Percentiles rank a stretch among this genome's conserved stretches.
phyloP scores from a whole-genome alignment of 306 rosid species.

The Dalbergia cochinchinensis region DNA sequence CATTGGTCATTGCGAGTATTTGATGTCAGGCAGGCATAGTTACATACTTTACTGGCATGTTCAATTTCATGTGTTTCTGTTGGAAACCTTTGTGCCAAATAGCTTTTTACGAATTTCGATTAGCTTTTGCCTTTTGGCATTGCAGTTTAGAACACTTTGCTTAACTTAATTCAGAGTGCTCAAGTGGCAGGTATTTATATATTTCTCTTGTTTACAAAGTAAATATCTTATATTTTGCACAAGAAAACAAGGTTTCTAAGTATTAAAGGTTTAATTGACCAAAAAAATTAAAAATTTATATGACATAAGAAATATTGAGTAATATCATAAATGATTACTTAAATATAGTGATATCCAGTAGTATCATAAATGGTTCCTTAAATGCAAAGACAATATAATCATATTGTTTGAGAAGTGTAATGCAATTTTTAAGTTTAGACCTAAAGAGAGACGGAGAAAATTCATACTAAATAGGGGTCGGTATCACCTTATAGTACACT shows the following conservation, averaged over 20 bases:
- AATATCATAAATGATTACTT: too few species aligned
- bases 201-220: neutral
- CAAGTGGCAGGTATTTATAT: neutral
- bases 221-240: neutral
- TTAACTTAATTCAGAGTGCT: neutral
- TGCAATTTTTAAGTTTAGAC: neutral
- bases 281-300: neutral
- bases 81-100: neutral
- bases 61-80: neutral
- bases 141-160: constrained; percentile 21
- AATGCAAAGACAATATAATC: neutral
- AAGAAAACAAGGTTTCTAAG: neutral
- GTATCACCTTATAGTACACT: neutral
- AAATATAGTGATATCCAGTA: neutral
- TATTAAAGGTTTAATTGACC: neutral
- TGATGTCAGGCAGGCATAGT: neutral
- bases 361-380: constrained; percentile 10
- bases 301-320: neutral
- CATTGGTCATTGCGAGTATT: neutral
- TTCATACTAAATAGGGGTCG: neutral
- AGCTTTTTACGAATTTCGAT: neutral
- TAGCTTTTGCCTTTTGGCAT: neutral
- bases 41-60: neutral
- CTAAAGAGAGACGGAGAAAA: neutral
- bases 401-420: neutral